Percentiles rank a stretch among this genome's conserved stretches.
These are phyloP conservation scores for Anisodus tanguticus DNA, from an alignment of 257 asterid genomes.

Conservation along the genomic window DNA sequence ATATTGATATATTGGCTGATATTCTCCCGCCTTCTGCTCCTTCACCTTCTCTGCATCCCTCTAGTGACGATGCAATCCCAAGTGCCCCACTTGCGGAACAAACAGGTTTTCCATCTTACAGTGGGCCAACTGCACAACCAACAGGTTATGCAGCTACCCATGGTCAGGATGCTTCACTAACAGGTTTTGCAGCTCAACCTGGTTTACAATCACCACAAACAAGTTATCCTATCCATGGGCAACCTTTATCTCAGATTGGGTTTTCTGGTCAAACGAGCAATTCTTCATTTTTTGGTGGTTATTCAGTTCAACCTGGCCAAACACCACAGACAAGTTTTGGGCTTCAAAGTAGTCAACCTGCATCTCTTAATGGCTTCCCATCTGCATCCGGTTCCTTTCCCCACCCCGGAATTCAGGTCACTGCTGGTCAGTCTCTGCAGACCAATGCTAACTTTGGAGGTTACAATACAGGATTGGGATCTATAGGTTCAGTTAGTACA, in stretches of 20 bases:
- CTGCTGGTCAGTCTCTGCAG: constrained; percentile 35
- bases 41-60: constrained; percentile 43
- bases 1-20: constrained; percentile 86
- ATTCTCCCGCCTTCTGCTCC: constrained; percentile 83
- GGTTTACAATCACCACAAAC: constrained; percentile 45
- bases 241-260: constrained; percentile 21
- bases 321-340: constrained; percentile 54
- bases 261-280: constrained; percentile 34
- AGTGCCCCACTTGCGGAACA: constrained; percentile 43
- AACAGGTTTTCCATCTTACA: constrained; percentile 38
- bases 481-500: constrained; percentile 44
- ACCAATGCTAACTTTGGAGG: constrained; percentile 59
- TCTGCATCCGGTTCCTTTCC: constrained; percentile 43
- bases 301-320: constrained; percentile 55
- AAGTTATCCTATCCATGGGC: constrained; percentile 29
- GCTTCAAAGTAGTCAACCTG: constrained; percentile 52
- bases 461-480: constrained; percentile 48
- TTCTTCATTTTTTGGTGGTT: constrained; percentile 38
- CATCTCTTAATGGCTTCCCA: constrained; percentile 49
- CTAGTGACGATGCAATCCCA: constrained; percentile 33
- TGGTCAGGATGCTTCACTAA: constrained; percentile 58
- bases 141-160: constrained; percentile 41
- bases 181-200: constrained; percentile 54
- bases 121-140: constrained; percentile 40
- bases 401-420: constrained; percentile 40